Conservation (phyloP, 148 eudicot genomes). For the Rhododendron henanense region DNA sequence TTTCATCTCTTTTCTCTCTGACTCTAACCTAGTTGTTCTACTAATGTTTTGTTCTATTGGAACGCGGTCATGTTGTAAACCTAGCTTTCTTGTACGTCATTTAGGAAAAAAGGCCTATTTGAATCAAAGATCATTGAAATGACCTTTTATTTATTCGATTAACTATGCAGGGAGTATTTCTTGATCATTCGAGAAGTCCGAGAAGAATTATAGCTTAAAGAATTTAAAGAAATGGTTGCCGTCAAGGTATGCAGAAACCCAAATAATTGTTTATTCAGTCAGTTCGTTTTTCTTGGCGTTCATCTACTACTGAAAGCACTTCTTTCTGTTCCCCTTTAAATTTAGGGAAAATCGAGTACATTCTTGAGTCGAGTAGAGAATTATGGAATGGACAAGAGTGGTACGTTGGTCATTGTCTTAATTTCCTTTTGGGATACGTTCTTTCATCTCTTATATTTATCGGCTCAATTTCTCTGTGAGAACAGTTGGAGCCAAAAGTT, state of each 20-base stretch:
- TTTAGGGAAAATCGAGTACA: slow-evolving; percentile 24
- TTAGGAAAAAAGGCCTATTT: neutral
- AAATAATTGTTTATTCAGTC: neutral
- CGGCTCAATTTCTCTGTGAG: neutral
- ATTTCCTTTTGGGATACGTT: neutral
- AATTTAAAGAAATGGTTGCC: slow-evolving; percentile 25
- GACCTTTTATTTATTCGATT: neutral
- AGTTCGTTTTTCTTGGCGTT: neutral
- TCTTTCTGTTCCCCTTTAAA: neutral
- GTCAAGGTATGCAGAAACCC: slow-evolving; percentile 31
- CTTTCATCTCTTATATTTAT: neutral
- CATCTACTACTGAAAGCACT: neutral
- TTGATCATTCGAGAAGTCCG: neutral
- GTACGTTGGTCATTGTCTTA: neutral
- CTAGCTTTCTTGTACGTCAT: neutral
- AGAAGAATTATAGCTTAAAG: neutral
- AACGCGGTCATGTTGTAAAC: neutral
- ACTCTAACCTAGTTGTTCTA: neutral
- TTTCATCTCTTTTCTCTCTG: neutral
- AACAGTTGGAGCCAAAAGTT: slow-evolving; percentile 29
- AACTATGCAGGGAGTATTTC: neutral
- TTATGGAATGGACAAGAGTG: slow-evolving; percentile 7
- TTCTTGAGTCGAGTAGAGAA: slow-evolving; percentile 5
- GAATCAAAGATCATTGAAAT: neutral
- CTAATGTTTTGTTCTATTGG: neutral